phyloP scores from a whole-genome alignment of 169 alveolate species.

The Theileria parva region DNA sequence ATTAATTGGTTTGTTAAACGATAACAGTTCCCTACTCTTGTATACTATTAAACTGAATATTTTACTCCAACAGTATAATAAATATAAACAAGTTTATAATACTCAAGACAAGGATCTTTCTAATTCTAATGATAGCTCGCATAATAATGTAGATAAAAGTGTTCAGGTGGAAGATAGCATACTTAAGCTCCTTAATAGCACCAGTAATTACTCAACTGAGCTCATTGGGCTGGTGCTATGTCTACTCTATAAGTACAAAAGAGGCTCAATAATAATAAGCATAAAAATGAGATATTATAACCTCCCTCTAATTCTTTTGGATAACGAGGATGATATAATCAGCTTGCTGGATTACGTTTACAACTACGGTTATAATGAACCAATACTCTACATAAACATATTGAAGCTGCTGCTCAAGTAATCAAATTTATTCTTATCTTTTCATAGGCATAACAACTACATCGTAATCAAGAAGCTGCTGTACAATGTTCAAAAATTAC shows the following conservation, averaged over 20 bases:
- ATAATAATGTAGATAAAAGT: neutral
- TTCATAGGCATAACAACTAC: slow-evolving; percentile 15
- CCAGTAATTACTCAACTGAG: slow-evolving; percentile 13
- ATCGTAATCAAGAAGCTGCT: slow-evolving; percentile 23
- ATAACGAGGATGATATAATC: slow-evolving; percentile 33
- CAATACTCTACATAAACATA: slow-evolving; percentile 51
- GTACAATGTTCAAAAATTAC: slow-evolving; percentile 51
- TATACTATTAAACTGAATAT: slow-evolving; percentile 5
- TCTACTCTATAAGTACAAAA: slow-evolving; percentile 45
- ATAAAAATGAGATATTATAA: slow-evolving; percentile 64
- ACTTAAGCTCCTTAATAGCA: slow-evolving; percentile 55
- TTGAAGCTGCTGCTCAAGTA: slow-evolving; percentile 25
- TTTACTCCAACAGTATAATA: slow-evolving; percentile 1
- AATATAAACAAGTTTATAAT: neutral
- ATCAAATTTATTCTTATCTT: neutral
- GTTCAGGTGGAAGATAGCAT: slow-evolving; percentile 18
- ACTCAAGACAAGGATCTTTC: neutral
- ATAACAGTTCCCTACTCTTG: slow-evolving; percentile 12
- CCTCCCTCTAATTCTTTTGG: slow-evolving; percentile 49
- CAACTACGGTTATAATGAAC: slow-evolving; percentile 65
- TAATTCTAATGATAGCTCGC: neutral
- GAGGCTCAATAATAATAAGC: slow-evolving; percentile 61
- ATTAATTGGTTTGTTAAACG: neutral
- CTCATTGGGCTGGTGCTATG: slow-evolving; percentile 51
- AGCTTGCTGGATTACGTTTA: slow-evolving; percentile 49